These are phyloP conservation scores for Areca catechu DNA, from an alignment of 176 grass and related monocot species.

Conservation along the genomic window DNA sequence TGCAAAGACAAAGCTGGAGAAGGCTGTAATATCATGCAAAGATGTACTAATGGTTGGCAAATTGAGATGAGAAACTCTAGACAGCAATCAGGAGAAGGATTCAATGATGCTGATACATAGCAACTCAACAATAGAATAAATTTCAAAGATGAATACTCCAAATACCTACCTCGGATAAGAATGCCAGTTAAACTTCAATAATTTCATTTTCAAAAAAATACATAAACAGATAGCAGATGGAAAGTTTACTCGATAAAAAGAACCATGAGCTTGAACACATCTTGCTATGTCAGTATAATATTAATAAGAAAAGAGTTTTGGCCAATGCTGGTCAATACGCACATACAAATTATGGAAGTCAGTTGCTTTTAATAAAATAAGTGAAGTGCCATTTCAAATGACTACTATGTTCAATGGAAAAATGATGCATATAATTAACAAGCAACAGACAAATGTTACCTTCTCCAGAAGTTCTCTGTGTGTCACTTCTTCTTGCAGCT, in stretches of 20 bases:
- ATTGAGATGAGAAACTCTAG: no score
- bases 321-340: not conserved
- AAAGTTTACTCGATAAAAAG: no score
- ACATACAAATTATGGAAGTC: not conserved
- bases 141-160: not conserved
- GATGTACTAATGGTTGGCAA: no score
- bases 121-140: not conserved
- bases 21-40: no score
- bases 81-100: not conserved
- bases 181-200: not conserved
- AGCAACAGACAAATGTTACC: slow-evolving; percentile 24
- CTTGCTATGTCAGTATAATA: no score
- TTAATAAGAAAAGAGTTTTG: no score
- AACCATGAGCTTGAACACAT: no score
- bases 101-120: not conserved
- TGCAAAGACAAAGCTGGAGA: no score
- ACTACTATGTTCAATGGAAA: not conserved
- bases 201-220: no score
- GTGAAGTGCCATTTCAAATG: not conserved
- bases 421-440: not conserved
- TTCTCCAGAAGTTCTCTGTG: slow-evolving; percentile 83
- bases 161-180: not conserved
- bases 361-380: not conserved
- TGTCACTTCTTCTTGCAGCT: slow-evolving; percentile 63
- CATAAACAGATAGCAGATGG: no score